Base-by-base conservation (phyloP, 2,329 filamentous ascomycete genomes). In the Chalaropsis thielavioides region DNA sequence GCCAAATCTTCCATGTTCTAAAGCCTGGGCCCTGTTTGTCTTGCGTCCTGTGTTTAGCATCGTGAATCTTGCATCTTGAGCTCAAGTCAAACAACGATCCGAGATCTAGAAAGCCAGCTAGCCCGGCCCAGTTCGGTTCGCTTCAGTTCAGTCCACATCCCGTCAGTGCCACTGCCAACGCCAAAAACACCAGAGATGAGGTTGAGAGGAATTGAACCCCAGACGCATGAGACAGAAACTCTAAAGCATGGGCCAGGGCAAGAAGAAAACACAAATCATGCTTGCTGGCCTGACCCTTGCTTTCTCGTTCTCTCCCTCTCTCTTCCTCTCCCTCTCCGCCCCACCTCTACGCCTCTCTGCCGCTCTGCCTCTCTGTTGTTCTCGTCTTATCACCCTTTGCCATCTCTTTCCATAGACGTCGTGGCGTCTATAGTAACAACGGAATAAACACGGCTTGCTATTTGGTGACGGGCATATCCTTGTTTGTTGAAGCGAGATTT, bases 401-500 rank as follows among this genome's bases (percentile, higher is more conserved):
- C 43, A 46, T n/a, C 15, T 46, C 43, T 17, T 46, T 17, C n/a
- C 43, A n/a, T 43, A 15, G 7, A n/a, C 13, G 13, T 43, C 13
- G 54, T 58, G 54, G 54, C 54, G 27, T 58, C 6, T 58, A 38
- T 7, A 38, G 54, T 58, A 35, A 38, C 54, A 8, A 38, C 27
- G 54, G 54, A 58, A 58, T 38, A 31, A n/a, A 31, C 10, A 58
- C 27, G 54, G 54, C 54, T 24, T 51, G 31, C 24, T 15, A 15
- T 58, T 58, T 58, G 54, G 54, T 35, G 13, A n/a, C 54, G n/a
- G 31, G 54, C 54, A 35, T 58, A 58, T 58, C 54, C 54, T 58
- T 58, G 54, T 38, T 58, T 58, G 54, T 19, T 35, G 22, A 62
- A 62, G 60, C 60, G 60, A 62, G n/a, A 49, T 46, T 46, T 62